Conservation (phyloP, 2,329 filamentous ascomycete genomes). For the Colletotrichum nymphaeae region DNA sequence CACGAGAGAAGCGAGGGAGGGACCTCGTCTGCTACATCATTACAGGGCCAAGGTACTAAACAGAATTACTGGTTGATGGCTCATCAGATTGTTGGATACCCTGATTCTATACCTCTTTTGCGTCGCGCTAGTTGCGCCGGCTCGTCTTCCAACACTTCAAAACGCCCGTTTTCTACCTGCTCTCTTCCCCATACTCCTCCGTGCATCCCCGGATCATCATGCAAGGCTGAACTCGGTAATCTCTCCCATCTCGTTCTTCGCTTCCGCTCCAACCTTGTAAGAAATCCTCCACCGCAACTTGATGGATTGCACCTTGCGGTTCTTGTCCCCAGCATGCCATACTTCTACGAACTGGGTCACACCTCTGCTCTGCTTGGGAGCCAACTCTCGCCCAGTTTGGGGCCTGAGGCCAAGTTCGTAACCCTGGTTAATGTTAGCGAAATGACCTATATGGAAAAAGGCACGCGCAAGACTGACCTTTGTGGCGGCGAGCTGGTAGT, state of each 20-base stretch:
- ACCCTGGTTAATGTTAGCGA: constrained; percentile 63
- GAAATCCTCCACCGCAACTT: constrained; percentile 91
- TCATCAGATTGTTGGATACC: constrained; percentile 10
- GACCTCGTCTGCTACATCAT: not conserved
- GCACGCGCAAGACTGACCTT: constrained; percentile 69
- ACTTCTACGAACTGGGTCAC: constrained; percentile 86
- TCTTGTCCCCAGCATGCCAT: constrained; percentile 75
- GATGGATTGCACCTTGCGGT: constrained; percentile 78
- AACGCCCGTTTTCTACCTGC: not conserved
- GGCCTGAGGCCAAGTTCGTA: constrained; percentile 85
- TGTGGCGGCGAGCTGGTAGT: constrained; percentile 92
- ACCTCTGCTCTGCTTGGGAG: constrained; percentile 77
- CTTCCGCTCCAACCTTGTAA: constrained; percentile 76
- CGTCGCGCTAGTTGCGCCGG: not conserved
- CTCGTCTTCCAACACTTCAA: not conserved
- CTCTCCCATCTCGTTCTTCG: constrained; percentile 85
- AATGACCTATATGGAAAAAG: not conserved
- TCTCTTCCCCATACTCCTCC: not conserved
- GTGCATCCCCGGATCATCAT: constrained; percentile 47
- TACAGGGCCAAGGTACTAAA: not conserved
- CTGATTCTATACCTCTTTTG: constrained; percentile 19
- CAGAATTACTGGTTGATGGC: not conserved
- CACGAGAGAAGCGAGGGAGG: not conserved
- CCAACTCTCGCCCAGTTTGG: constrained; percentile 82
- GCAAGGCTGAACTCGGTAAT: constrained; percentile 82